phyloP scores from a whole-genome alignment of 345 rosid genomes.

The Populus davidiana region DNA sequence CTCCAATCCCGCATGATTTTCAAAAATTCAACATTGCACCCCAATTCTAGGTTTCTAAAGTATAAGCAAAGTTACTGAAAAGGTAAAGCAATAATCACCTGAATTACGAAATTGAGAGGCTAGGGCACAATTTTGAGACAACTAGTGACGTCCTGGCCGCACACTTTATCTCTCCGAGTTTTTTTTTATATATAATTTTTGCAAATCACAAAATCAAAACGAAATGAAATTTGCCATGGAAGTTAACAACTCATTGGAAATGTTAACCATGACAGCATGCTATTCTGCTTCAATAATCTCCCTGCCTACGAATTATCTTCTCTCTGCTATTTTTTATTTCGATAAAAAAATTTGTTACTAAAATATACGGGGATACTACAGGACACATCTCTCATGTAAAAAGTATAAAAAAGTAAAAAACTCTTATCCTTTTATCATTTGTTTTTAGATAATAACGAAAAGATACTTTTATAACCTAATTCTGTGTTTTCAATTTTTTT shows the following conservation, averaged over 20 bases:
- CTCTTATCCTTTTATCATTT: no score
- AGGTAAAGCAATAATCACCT: constrained; percentile 19
- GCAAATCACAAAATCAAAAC: not conserved
- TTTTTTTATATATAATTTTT: not conserved
- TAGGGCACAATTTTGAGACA: constrained; percentile 9
- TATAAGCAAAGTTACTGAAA: not conserved
- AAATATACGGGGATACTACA: no score
- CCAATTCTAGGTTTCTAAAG: constrained; percentile 18
- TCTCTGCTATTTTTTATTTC: no score
- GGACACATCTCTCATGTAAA: no score
- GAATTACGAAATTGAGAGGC: constrained; percentile 15
- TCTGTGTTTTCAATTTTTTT: no score
- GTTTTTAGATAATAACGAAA: no score
- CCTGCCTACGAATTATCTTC: not conserved
- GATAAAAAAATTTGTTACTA: no score
- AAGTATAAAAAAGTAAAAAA: no score
- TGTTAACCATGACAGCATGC: constrained; percentile 13
- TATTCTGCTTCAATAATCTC: not conserved
- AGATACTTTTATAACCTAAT: no score
- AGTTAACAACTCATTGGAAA: not conserved
- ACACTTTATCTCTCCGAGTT: constrained; percentile 23
- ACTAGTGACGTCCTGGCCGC: not conserved
- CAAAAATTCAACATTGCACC: constrained; percentile 5
- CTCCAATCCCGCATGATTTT: not conserved
- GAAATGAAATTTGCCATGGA: constrained; percentile 8